Percentiles rank a stretch among this genome's conserved stretches.
Evolutionary conservation across 1,139 yeast species (phyloP).

Genomic region (Meyerozyma smithsonii): DNA sequence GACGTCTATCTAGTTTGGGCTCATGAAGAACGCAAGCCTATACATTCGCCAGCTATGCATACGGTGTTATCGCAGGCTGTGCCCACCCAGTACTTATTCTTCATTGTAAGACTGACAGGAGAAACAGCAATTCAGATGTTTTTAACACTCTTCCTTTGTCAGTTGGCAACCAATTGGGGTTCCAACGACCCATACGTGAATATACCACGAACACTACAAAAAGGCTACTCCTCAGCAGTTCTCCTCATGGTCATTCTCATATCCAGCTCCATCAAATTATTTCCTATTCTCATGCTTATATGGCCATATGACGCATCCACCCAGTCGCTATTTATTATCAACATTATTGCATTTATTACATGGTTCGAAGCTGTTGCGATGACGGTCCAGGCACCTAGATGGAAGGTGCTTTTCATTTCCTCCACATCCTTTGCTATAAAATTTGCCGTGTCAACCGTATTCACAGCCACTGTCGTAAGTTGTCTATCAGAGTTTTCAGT

Average conservation of each 20-base stretch:
- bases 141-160: constrained; percentile 9
- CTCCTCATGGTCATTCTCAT: constrained; percentile 66
- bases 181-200: constrained; percentile 10
- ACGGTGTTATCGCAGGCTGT: constrained; percentile 43
- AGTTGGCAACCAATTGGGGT: constrained; percentile 33
- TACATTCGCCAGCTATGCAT: constrained; percentile 20
- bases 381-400: constrained; percentile 5
- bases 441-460: not conserved
- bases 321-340: constrained; percentile 57
- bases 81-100: constrained; percentile 59
- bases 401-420: not conserved
- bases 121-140: constrained; percentile 29
- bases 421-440: not conserved
- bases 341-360: constrained; percentile 57
- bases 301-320: constrained; percentile 88
- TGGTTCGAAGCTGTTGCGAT: constrained; percentile 50
- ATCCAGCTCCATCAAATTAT: constrained; percentile 72
- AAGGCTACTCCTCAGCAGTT: constrained; percentile 28
- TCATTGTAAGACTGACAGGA: constrained; percentile 54
- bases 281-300: constrained; percentile 90
- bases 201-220: constrained; percentile 13
- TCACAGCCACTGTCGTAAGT: not conserved
- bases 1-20: constrained; percentile 95
- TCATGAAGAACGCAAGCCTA: constrained; percentile 61
- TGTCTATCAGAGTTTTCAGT: not conserved